Conservation (phyloP, 345 rosid genomes). For the Syzygium aromaticum region DNA sequence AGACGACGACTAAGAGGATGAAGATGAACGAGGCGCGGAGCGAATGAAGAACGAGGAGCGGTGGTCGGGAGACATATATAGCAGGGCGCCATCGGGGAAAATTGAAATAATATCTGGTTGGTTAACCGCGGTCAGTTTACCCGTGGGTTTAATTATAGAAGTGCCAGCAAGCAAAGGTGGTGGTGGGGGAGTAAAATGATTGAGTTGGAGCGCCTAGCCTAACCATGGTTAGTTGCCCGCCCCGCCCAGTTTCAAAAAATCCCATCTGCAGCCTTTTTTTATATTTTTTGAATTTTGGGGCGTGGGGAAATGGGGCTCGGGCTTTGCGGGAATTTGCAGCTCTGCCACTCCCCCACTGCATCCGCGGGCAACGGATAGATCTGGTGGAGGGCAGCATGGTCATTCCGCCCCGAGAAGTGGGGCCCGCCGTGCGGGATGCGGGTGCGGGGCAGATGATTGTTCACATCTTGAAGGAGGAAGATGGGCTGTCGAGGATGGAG, state of each 20-base stretch:
- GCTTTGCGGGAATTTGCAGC: background rate
- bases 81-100: background rate
- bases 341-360: background rate
- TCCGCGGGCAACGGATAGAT: background rate
- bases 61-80: background rate
- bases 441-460: background rate
- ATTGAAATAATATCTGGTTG: background rate
- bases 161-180: constrained; percentile 5
- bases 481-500: background rate
- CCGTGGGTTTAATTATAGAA: background rate
- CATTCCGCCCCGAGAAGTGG: background rate
- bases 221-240: constrained; percentile 20
- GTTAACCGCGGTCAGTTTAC: constrained; percentile 5
- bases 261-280: no score
- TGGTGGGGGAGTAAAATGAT: background rate
- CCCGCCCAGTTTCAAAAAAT: constrained; percentile 8
- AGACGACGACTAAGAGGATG: background rate
- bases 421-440: background rate
- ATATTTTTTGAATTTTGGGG: background rate
- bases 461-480: background rate
- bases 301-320: background rate
- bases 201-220: background rate
- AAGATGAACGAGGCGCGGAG: background rate
- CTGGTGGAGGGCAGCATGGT: background rate
- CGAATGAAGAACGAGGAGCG: background rate